These are phyloP conservation scores for Zopfia rhizophila DNA, from an alignment of 2,329 filamentous ascomycete species.

Conservation along the genomic window DNA sequence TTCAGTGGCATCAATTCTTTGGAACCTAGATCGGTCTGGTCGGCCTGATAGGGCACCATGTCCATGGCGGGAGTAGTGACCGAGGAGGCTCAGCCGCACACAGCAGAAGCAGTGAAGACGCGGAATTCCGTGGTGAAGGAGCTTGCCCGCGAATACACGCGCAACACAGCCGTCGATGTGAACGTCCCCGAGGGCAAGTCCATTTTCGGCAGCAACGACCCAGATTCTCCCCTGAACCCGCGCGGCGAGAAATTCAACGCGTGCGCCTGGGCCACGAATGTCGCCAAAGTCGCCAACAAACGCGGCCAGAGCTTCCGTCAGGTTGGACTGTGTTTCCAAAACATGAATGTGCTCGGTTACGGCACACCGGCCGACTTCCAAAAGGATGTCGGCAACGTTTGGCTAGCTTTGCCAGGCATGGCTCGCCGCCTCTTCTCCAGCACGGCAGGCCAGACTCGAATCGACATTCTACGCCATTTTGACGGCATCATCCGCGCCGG, in stretches of 20 bases:
- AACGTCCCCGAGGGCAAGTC: too few species aligned
- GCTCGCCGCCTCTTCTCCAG: constrained; percentile 3
- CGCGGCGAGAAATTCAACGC: constrained; percentile 5
- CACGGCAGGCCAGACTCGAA: constrained; percentile 1
- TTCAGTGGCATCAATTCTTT: too few species aligned
- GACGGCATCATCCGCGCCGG: constrained; percentile 62
- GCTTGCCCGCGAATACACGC: too few species aligned
- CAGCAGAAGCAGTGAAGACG: too few species aligned
- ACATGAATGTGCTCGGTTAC: constrained; percentile 11
- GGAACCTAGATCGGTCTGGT: too few species aligned
- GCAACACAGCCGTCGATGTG: too few species aligned
- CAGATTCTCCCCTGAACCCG: constrained; percentile 1
- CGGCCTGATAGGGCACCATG: too few species aligned
- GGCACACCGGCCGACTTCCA: constrained; percentile 9
- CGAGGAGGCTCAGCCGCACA: too few species aligned
- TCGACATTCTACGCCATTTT: constrained; percentile 8
- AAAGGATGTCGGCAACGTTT: constrained; percentile 13
- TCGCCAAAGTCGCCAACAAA: constrained; percentile 1
- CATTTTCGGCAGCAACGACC: not conserved
- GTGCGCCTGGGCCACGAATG: not conserved
- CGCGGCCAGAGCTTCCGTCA: constrained; percentile 4
- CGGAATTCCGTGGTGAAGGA: too few species aligned
- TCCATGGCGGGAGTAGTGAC: too few species aligned
- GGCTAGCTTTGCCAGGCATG: constrained; percentile 8
- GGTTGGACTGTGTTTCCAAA: constrained; percentile 9